Evolutionary conservation across 2,329 filamentous ascomycete genomes (phyloP).

Genomic region (Cadophora sp.): DNA sequence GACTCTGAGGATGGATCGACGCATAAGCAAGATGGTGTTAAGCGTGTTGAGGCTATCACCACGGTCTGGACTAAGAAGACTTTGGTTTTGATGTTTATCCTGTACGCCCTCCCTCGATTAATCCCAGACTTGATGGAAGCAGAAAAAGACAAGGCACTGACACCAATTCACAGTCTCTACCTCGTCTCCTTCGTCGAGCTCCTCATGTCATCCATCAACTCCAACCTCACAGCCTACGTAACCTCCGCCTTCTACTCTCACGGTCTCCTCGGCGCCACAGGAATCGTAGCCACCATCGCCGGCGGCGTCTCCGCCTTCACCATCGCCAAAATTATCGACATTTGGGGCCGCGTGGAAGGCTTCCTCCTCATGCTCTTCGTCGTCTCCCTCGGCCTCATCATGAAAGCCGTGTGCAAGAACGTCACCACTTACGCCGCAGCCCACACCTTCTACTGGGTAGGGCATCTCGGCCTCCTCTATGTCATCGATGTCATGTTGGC

Average conservation of each 20-base stretch:
- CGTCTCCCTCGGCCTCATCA: slow-evolving; percentile 59
- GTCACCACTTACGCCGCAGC: slow-evolving; percentile 64
- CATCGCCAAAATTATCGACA: slow-evolving; percentile 70
- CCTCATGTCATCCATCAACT: slow-evolving; percentile 15
- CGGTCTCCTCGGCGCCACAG: slow-evolving; percentile 12
- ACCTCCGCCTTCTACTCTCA: slow-evolving; percentile 21
- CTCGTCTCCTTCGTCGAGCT: slow-evolving; percentile 22
- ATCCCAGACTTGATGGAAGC: neutral
- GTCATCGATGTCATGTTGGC: slow-evolving; percentile 61
- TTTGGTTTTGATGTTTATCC: slow-evolving; percentile 52
- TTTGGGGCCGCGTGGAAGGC: slow-evolving; percentile 71
- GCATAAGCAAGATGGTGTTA: slow-evolving; percentile 47
- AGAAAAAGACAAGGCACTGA: neutral
- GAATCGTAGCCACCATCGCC: slow-evolving; percentile 60
- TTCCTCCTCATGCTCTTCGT: slow-evolving; percentile 60
- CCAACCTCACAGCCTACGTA: slow-evolving; percentile 25
- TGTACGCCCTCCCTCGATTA: slow-evolving; percentile 50
- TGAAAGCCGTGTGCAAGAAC: slow-evolving; percentile 69
- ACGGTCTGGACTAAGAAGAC: slow-evolving; percentile 55
- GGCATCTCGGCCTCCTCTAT: slow-evolving; percentile 23
- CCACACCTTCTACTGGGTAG: slow-evolving; percentile 57
- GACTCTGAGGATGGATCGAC: slow-evolving; percentile 1
- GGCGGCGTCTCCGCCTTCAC: slow-evolving; percentile 67
- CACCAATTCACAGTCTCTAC: slow-evolving; percentile 17
- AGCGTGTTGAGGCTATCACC: slow-evolving; percentile 57